Base-by-base conservation (phyloP, 495 filamentous ascomycete species). In the Penicillium nucicola region DNA sequence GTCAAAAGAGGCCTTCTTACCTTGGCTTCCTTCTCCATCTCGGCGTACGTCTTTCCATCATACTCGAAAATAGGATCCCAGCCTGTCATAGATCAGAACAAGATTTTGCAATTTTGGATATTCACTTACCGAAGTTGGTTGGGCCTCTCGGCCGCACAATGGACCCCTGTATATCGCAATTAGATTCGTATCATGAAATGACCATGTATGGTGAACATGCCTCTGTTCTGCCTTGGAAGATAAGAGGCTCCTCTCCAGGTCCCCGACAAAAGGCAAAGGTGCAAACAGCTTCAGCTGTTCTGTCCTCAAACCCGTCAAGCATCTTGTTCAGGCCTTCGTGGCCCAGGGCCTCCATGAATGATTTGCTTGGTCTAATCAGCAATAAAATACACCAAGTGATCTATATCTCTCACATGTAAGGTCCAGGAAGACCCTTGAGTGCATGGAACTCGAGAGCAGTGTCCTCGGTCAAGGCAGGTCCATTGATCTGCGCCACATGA, bases 51-150 rank as follows among this genome's bases (percentile, higher is more conserved):
- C 70, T 90, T 72, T 40, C 92, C 92, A 55, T 92, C 81, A 58
- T 93, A 92, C 71, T 99, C 93, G 58, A 99, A 99, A 41, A 95
- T 87, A 0, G 95, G 83, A 65, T 99, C 93, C 93, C 95, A 97
- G 11, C 91, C 91, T 90, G 35, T 25, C 25, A 31, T 48, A 25
- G 33, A 25, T 47, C 5, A 48, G 48, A 19, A 6, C 9, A 14
- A 11, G 9, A 18, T 33, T 11, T 7, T 18, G 25, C 7, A 19
- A 34, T 50, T 25, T 19, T 52, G 22, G 43, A 36, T 38, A 19
- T 23, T 43, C 35, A 78, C 84, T 56, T 77, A 90, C 93, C 93
- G 67, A 99, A 97, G 43, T 82, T 79, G 15, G 79, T 82, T 72
- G 90, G 61, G 79, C 89, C 84, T 80, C 74, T 64, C 11, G 58